Evolutionary conservation across 208 protist species (phyloP).

Genomic region (Acanthamoeba lenticulata): DNA sequence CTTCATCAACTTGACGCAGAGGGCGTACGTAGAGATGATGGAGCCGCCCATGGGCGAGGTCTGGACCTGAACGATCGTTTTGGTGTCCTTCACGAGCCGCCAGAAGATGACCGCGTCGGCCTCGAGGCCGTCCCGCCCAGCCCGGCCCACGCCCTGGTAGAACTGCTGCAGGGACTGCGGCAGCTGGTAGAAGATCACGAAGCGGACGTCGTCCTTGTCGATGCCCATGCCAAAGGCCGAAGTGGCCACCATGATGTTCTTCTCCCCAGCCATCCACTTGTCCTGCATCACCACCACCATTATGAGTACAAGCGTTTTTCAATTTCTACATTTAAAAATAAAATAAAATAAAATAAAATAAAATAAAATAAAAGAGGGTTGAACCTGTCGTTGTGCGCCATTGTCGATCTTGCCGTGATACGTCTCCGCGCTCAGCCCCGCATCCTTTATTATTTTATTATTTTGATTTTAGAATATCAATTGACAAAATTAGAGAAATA

Average conservation of each 20-base stretch:
- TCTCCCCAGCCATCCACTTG: slow-evolving; percentile 88
- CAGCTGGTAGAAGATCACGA: slow-evolving; percentile 94
- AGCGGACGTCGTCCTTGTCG: slow-evolving; percentile 96
- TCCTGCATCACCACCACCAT: background rate
- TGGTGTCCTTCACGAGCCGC: background rate
- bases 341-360: background rate
- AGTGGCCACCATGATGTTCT: slow-evolving; percentile 95
- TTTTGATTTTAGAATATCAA: too few relatives aligned
- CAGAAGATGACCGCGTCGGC: background rate
- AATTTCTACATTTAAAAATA: background rate
- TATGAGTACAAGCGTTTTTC: background rate
- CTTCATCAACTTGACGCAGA: too few relatives aligned
- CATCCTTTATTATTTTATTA: too few relatives aligned
- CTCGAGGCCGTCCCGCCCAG: background rate
- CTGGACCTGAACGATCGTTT: background rate
- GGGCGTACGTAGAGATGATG: too few relatives aligned
- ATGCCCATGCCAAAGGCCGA: slow-evolving; percentile 98
- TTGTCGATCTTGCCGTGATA: too few relatives aligned
- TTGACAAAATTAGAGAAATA: background rate
- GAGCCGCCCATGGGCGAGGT: background rate
- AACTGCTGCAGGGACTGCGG: slow-evolving; percentile 96
- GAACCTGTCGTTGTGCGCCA: too few relatives aligned
- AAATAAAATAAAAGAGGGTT: too few relatives aligned
- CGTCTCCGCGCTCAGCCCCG: too few relatives aligned
- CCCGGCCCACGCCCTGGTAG: slow-evolving; percentile 95